Evolutionary conservation across 2,329 filamentous ascomycete genomes (phyloP), one percentile per base, ranked within the genome.

Genomic region (Neopestalotiopsis sp.): DNA sequence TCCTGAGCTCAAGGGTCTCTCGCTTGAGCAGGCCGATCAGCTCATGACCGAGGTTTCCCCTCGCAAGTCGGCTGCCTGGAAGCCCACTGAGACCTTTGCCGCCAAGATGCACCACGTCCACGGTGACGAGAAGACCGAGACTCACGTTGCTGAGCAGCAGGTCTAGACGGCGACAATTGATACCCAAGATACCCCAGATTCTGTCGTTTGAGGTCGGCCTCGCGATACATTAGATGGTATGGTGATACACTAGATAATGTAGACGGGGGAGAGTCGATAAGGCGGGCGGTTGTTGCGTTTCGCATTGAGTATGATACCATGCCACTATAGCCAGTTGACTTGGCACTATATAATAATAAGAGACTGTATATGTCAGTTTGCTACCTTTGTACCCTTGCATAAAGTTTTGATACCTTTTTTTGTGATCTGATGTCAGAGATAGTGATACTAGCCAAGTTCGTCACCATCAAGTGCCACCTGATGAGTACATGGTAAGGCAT

Each of bases 1-100:
- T 52, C 91, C 90, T 69, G 90, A 92, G 84, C 92, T 90, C 79
- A 92, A 93, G 87, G 92, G 92, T n/a, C 86, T 94, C 61, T 91
- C 91, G 66, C 90, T 94, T 58, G 91, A 94, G 78, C 89, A 93
- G 80, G 90, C 93, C 72, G 91, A 94, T 74, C 87, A 90, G 78
- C 85, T 91, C 68, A 82, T 88, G 80, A 80, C 83, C 69, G 83
- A 87, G 73, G 81, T 81, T 2, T 79, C 77, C 17, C 84, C 85
- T 2, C 78, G 84, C 57, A 74, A 73, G 45, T 80, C 78, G 5
- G 74, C 72, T 68, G 71, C 63, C 9, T 81, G 79, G 79, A 76
- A 70, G 60, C 79, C 79, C 32, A 76, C 74, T 68, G 78, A 78
- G 72, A 80, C 78, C 9, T 81, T 76, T 71, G 78, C 77, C 5